phyloP scores from a whole-genome alignment of 2,329 filamentous ascomycete genomes.

The Epicoccum nigrum region DNA sequence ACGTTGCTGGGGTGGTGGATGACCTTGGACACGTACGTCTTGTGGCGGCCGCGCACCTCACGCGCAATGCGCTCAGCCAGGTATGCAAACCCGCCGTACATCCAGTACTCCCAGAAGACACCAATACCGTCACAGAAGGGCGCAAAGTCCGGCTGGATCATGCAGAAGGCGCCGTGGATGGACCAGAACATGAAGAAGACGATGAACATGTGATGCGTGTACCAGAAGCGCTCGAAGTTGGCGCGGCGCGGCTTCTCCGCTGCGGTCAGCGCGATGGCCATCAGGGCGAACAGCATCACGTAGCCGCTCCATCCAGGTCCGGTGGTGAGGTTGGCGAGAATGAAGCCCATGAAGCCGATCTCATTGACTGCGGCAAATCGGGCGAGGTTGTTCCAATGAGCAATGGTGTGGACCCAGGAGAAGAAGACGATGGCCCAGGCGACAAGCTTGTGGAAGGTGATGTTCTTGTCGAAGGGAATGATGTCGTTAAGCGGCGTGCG shows the following conservation, averaged over 20 bases:
- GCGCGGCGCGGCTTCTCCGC: slow-evolving; percentile 77
- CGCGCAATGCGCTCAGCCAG: slow-evolving; percentile 78
- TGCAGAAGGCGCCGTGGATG: slow-evolving; percentile 87
- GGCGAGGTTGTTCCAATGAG: slow-evolving; percentile 87
- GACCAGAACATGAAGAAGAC: slow-evolving; percentile 91
- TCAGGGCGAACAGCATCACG: slow-evolving; percentile 78
- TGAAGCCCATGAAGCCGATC: slow-evolving; percentile 77
- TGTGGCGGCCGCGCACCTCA: slow-evolving; percentile 79
- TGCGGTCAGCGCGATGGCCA: slow-evolving; percentile 79
- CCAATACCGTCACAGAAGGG: slow-evolving; percentile 78
- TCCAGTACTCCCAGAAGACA: slow-evolving; percentile 90
- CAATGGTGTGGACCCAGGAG: slow-evolving; percentile 83
- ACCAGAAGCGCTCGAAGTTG: slow-evolving; percentile 91
- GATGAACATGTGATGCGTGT: slow-evolving; percentile 86
- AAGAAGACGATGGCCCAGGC: slow-evolving; percentile 91
- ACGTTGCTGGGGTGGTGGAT: slow-evolving; percentile 89
- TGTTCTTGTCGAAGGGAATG: slow-evolving; percentile 88
- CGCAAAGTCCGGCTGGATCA: slow-evolving; percentile 84
- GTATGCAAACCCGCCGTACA: slow-evolving; percentile 81
- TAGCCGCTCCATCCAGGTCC: slow-evolving; percentile 88
- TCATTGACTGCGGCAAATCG: slow-evolving; percentile 76
- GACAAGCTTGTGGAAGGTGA: slow-evolving; percentile 83
- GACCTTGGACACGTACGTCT: slow-evolving; percentile 86
- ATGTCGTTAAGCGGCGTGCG: slow-evolving; percentile 85
- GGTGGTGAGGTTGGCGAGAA: slow-evolving; percentile 77